Evolutionary conservation across 345 rosid species (phyloP).

Genomic region (Euphorbia lathyris): DNA sequence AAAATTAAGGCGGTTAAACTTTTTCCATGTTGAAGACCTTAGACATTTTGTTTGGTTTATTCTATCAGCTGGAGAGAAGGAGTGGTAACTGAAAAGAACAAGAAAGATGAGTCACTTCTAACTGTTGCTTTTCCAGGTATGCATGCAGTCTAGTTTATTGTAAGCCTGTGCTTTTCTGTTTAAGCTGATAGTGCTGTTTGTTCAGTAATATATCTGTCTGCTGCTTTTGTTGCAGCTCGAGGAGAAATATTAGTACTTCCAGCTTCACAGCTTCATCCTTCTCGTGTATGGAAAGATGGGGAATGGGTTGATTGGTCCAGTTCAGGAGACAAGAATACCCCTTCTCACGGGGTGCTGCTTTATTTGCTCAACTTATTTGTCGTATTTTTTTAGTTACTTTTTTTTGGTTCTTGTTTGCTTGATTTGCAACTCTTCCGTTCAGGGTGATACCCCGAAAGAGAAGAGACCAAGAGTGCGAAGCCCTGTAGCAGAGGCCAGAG

Average conservation of each 20-base stretch:
- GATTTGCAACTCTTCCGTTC: conserved; percentile 25
- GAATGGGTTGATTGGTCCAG: conserved; percentile 80
- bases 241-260: conserved; percentile 54
- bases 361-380: conserved; percentile 7
- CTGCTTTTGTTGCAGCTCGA: conserved; percentile 47
- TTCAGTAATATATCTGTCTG: conserved; percentile 9
- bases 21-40: background rate
- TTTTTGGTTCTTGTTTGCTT: conserved; percentile 11
- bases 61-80: conserved; percentile 93
- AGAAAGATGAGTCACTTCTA: conserved; percentile 64
- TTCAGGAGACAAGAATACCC: conserved; percentile 33
- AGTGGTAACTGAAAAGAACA: conserved; percentile 70
- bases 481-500: conserved; percentile 45
- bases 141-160: conserved; percentile 5
- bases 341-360: conserved; percentile 58
- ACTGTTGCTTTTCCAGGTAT: conserved; percentile 81
- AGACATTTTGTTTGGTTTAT: conserved; percentile 12
- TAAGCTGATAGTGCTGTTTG: conserved; percentile 6
- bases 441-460: conserved; percentile 90
- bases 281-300: conserved; percentile 82
- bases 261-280: conserved; percentile 88
- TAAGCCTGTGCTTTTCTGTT: background rate
- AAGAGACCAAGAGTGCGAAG: conserved; percentile 60
- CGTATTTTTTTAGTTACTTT: background rate
- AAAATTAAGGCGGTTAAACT: background rate